Base-by-base conservation (phyloP, 2,329 filamentous ascomycete species). In the Fusarium begoniae region DNA sequence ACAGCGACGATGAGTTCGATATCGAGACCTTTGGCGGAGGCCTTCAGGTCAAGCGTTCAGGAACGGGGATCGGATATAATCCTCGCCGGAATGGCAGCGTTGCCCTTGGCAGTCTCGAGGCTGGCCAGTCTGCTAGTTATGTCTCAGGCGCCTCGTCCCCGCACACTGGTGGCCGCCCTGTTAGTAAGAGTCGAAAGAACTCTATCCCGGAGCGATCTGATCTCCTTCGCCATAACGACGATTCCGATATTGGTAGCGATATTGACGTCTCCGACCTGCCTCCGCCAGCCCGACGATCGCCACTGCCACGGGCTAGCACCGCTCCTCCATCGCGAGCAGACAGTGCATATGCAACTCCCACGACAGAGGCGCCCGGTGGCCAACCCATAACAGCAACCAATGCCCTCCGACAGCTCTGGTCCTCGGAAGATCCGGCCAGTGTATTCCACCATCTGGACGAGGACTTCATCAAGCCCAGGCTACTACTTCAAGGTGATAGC, bases 1-100 rank as follows among this genome's bases (percentile, higher is more conserved):
- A 99, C 81, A 98, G 94, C 50, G 96, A 99, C 80, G 96, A 99
- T 80, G 96, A 99, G 82, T 99, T 99, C 78, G 96, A 99, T 81
- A 99, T 98, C 70, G 96, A 98, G 81, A 85, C 87, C 18, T 90
- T 93, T 58, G 89, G 89, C 24, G 88, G 89, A 30, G 92, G 92
- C 17, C 91, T 93, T 13, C 97, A 95, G 78, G 92, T 93, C 77
- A 96, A 97, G 81, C 93, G 94, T 74, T 90, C 92, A 41, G 93
- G 93, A 57, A 90, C 88, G 30, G 94, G 89, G 20, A 90, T 97
- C 63, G 95, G 95, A 28, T 94, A 94, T 79, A 92, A 86, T 9
- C 94, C 94, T 22, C 90, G 92, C 61, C 86, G 86, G 69, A 89
- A 91, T 76, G 89, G 90, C 47, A 90, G 88, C 62, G 88, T 91